Base-by-base conservation (phyloP, 768 basidiomycete genomes). In the Tylopilus sp. region DNA sequence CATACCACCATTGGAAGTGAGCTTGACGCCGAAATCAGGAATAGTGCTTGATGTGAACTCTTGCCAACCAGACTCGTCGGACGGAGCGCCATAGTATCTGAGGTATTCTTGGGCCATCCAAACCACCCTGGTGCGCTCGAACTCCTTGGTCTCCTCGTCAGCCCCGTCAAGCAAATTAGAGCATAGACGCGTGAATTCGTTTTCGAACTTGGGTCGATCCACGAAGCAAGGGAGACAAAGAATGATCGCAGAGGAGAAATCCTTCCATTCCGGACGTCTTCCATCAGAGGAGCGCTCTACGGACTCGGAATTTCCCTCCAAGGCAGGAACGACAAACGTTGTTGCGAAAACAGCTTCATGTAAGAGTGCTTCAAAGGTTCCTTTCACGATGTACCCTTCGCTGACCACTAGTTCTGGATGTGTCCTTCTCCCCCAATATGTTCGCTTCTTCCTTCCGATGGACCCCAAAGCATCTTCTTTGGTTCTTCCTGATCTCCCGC, bases 311-410 rank as follows among this genome's bases (percentile, higher is more conserved):
- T 59, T 52, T 11, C 51, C 55, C n/a, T 65, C 63, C 28, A 45
- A 30, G 36, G 52, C 33, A 30, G 55, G 22, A 45, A 66, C 45
- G 40, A 72, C 49, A 63, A 86, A 89, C 14, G 82, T 83, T 1
- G 89, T 91, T 13, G 80, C 85, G 64, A 93, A 93, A 13, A 90
- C 84, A 12, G 82, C 72, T 69, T 93, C 92, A 62, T 95, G 92
- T 0, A 86, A 71, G 7, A 94, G 76, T 1, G 92, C 89, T 65
- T 92, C 91, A 36, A 83, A 79, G 0, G 83, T 84, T 13, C 90
- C 91, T 45, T 80, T 84, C 60, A 79, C 75, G 30, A 92, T 75
- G 11, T 59, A 65, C 3, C 57, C 68, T 51, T 74, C 70, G 30
- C 52, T 63, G 47, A 74, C 56, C n/a, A 79, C 71, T 22, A 91